A percentile compares a stretch with the other conserved stretches of the same genome.
These are phyloP conservation scores for Arctostaphylos glauca DNA, from an alignment of 148 eudicot species.

Conservation along the genomic window DNA sequence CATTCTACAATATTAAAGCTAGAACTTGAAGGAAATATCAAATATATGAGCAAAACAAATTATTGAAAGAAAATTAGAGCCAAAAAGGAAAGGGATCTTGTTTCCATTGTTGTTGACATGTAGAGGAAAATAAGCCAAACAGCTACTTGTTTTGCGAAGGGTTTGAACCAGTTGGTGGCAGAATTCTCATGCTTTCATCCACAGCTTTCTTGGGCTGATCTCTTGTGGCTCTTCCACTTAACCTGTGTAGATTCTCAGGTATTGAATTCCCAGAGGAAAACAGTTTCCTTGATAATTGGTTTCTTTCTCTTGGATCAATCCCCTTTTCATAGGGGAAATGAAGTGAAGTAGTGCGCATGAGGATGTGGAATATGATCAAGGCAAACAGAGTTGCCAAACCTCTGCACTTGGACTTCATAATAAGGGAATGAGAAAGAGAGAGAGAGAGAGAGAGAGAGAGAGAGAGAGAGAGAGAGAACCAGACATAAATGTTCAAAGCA, in stretches of 20 bases:
- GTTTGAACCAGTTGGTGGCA: conserved; percentile 33
- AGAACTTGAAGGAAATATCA: not conserved
- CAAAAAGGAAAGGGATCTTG: not conserved
- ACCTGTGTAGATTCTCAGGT: conserved; percentile 11
- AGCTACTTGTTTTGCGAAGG: conserved; percentile 43
- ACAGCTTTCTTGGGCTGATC: conserved; percentile 48
- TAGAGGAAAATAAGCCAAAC: not conserved
- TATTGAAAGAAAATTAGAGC: not conserved
- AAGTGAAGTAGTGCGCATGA: conserved; percentile 19
- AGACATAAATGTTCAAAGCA: not conserved
- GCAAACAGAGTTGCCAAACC: conserved; percentile 20
- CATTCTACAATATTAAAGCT: not conserved
- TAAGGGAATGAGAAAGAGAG: not conserved
- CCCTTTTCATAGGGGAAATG: conserved; percentile 4
- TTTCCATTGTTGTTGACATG: not conserved
- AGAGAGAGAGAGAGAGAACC: not conserved
- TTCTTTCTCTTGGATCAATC: not conserved
- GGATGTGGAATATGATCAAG: conserved; percentile 16
- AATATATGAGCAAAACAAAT: not conserved
- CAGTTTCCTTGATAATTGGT: conserved; percentile 23
- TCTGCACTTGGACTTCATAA: conserved; percentile 21
- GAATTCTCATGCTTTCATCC: conserved; percentile 39
- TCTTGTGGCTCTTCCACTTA: not conserved
- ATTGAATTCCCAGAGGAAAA: not conserved
- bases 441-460: not conserved